Evolutionary conservation across 805 yeast genomes (phyloP).

Genomic region (Nematodospora valgi): DNA sequence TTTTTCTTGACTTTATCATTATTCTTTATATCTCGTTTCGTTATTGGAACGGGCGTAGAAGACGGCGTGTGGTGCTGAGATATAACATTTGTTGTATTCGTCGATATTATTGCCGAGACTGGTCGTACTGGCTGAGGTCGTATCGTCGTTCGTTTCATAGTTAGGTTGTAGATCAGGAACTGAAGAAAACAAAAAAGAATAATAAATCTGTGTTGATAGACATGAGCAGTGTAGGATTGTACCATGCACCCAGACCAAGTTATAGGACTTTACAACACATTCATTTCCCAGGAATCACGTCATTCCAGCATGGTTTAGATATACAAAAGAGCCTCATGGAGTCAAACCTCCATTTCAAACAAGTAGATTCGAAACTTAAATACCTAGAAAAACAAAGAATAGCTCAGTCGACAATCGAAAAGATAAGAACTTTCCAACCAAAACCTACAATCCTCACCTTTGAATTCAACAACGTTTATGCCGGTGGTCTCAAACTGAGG

Average conservation of each 20-base stretch:
- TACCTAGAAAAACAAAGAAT: slow-evolving; percentile 38
- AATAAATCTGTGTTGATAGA: neutral
- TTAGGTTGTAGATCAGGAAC: no score
- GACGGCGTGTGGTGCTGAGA: no score
- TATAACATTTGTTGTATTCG: no score
- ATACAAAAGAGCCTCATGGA: slow-evolving; percentile 56
- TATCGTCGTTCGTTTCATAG: no score
- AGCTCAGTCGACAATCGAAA: slow-evolving; percentile 45
- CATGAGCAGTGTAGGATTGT: neutral
- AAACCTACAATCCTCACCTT: slow-evolving; percentile 72
- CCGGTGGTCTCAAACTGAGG: slow-evolving; percentile 86
- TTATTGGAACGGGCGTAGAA: no score
- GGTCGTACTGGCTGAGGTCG: no score
- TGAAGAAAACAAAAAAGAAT: no score
- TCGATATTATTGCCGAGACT: no score
- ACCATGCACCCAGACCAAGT: neutral
- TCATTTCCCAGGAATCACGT: slow-evolving; percentile 40
- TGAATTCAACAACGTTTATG: slow-evolving; percentile 82
- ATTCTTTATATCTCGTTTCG: no score
- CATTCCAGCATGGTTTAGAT: slow-evolving; percentile 44
- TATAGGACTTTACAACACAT: slow-evolving; percentile 21
- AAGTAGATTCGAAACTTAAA: slow-evolving; percentile 46
- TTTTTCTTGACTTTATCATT: no score
- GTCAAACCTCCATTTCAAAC: slow-evolving; percentile 56
- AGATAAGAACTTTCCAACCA: slow-evolving; percentile 43